Evolutionary conservation across 768 basidiomycete genomes (phyloP).

Genomic region (Suillus subluteus): DNA sequence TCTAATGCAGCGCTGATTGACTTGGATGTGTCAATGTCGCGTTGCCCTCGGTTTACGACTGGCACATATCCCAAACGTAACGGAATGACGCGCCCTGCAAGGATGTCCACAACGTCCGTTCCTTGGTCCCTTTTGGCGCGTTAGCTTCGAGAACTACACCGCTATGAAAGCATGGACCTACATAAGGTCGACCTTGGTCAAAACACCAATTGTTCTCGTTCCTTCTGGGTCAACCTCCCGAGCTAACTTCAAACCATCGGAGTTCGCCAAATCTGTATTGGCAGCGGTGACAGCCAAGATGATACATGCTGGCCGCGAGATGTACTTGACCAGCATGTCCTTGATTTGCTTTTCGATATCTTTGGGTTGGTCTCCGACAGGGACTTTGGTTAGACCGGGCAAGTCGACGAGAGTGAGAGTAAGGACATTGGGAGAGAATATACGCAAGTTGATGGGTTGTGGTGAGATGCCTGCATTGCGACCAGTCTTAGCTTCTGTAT

Average conservation of each 20-base stretch:
- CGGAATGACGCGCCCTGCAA: slow-evolving; percentile 96
- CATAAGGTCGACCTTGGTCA: slow-evolving; percentile 99
- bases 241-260: slow-evolving; percentile 95
- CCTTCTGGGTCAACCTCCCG: slow-evolving; percentile 98
- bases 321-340: slow-evolving; percentile 96
- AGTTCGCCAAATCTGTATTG: slow-evolving; percentile 97
- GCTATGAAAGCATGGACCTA: slow-evolving; percentile 43
- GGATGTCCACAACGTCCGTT: slow-evolving; percentile 98
- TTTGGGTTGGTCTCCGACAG: slow-evolving; percentile 93
- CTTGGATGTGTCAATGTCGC: slow-evolving; percentile 92
- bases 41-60: slow-evolving; percentile 97
- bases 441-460: slow-evolving; percentile 94
- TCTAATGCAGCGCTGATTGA: slow-evolving; percentile 86
- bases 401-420: slow-evolving; percentile 97
- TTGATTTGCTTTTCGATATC: slow-evolving; percentile 98
- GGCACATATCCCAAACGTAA: slow-evolving; percentile 97
- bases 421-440: slow-evolving; percentile 96
- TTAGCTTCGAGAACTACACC: slow-evolving; percentile 13
- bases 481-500: slow-evolving; percentile 98
- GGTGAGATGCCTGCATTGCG: slow-evolving; percentile 98
- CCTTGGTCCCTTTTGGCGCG: slow-evolving; percentile 78
- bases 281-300: slow-evolving; percentile 95
- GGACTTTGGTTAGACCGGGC: slow-evolving; percentile 94
- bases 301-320: slow-evolving; percentile 94
- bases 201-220: slow-evolving; percentile 93